phyloP scores from a whole-genome alignment of 2,329 filamentous ascomycete species.

The Ophiocordyceps sinensis region DNA sequence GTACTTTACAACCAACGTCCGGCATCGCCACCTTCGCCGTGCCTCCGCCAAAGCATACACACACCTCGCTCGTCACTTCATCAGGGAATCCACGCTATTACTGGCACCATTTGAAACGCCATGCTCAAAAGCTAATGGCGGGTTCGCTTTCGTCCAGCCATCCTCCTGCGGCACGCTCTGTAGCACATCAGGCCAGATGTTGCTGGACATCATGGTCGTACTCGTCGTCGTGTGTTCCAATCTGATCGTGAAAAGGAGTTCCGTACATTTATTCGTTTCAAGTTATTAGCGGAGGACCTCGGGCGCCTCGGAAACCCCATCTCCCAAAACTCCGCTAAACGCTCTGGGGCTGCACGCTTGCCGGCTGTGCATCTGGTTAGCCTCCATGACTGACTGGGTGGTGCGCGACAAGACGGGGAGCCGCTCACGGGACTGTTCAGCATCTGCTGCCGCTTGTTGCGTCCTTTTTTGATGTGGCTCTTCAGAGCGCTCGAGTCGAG shows the following conservation, averaged over 20 bases:
- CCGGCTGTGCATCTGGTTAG: constrained; percentile 26
- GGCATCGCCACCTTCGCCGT: background rate
- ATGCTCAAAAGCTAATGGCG: background rate
- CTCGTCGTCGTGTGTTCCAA: background rate
- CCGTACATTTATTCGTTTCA: background rate
- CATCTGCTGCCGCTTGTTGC: constrained; percentile 88
- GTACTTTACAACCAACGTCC: constrained; percentile 2
- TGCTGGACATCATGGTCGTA: background rate
- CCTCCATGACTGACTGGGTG: no score
- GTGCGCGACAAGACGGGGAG: background rate
- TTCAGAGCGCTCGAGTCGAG: constrained; percentile 92
- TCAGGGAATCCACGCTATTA: no score
- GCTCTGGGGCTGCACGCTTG: constrained; percentile 41
- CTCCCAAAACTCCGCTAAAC: constrained; percentile 22
- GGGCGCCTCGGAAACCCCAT: background rate
- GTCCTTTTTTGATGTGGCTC: constrained; percentile 96
- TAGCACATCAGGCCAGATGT: background rate
- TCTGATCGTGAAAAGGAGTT: background rate
- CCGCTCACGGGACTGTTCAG: constrained; percentile 83
- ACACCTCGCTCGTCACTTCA: no score
- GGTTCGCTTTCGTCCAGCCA: background rate
- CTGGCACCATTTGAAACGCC: background rate
- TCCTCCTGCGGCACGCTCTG: background rate
- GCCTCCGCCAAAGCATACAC: no score
- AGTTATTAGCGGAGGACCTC: background rate